These are phyloP conservation scores for Dactylellina cionopaga DNA, from an alignment of 2,329 filamentous ascomycete species.

Conservation along the genomic window DNA sequence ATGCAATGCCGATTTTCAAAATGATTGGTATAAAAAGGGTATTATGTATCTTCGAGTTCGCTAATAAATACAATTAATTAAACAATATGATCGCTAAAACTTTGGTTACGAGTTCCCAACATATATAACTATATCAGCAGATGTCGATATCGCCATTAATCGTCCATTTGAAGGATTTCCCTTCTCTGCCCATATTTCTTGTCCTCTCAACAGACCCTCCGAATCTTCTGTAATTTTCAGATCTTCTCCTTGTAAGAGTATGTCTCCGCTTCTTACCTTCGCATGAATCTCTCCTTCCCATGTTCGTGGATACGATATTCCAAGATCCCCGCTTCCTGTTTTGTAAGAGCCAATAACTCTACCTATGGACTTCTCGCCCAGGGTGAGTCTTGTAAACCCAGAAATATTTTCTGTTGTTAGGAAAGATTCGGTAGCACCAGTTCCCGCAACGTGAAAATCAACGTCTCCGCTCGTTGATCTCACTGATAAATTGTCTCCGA, in stretches of 20 bases:
- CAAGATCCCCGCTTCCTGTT: constrained; percentile 19
- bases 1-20: too few species aligned
- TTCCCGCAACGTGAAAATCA: constrained; percentile 5
- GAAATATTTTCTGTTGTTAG: constrained; percentile 28
- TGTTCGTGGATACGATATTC: constrained; percentile 19
- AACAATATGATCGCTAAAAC: too few species aligned
- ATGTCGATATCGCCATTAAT: constrained; percentile 25
- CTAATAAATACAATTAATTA: too few species aligned
- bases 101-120: too few species aligned
- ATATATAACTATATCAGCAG: constrained; percentile 24
- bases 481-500: constrained; percentile 19
- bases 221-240: constrained; percentile 25
- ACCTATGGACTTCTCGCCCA: neutral
- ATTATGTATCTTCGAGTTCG: too few species aligned
- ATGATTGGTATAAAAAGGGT: too few species aligned
- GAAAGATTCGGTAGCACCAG: constrained; percentile 9
- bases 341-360: constrained; percentile 27
- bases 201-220: constrained; percentile 24
- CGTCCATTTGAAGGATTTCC: constrained; percentile 28
- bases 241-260: constrained; percentile 20
- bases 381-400: constrained; percentile 14
- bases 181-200: constrained; percentile 49
- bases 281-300: constrained; percentile 50
- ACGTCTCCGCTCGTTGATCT: constrained; percentile 43
- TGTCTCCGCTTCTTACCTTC: constrained; percentile 24